These are phyloP conservation scores for Aspergillus nanangensis DNA, from an alignment of 495 filamentous ascomycete genomes.

Conservation along the genomic window DNA sequence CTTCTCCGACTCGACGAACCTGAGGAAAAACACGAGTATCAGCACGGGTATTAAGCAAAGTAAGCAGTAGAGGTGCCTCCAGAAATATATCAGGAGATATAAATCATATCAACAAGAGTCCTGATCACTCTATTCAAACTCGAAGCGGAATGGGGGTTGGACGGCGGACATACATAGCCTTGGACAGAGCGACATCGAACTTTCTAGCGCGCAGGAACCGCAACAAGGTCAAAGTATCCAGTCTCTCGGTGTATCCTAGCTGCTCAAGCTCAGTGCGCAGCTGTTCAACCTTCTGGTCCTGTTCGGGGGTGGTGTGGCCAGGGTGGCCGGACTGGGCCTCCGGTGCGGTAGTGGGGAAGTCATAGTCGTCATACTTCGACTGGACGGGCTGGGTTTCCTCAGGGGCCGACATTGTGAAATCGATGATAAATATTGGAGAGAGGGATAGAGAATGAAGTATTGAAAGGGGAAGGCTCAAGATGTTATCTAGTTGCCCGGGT, in stretches of 20 bases:
- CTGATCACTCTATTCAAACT: no score
- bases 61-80: no score
- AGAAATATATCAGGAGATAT: no score
- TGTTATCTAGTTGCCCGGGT: no score
- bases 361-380: slow-evolving; percentile 97
- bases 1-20: slow-evolving; percentile 87
- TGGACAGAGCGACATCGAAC: slow-evolving; percentile 79
- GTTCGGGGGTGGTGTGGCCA: slow-evolving; percentile 78
- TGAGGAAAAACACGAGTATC: slow-evolving; percentile 26
- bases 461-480: background rate
- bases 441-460: background rate
- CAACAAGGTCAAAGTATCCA: slow-evolving; percentile 88
- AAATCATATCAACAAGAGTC: no score
- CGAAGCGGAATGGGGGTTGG: no score
- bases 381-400: slow-evolving; percentile 41
- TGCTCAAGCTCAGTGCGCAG: slow-evolving; percentile 79
- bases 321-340: slow-evolving; percentile 71
- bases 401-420: slow-evolving; percentile 37
- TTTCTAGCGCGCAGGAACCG: slow-evolving; percentile 92
- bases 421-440: slow-evolving; percentile 5
- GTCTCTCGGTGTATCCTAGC: slow-evolving; percentile 73
- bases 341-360: slow-evolving; percentile 78
- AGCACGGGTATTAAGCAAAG: slow-evolving; percentile 3
- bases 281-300: slow-evolving; percentile 87
- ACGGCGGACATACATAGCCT: slow-evolving; percentile 68